Base-by-base conservation (phyloP, 345 rosid species). In the Erysimum cheiranthoides region DNA sequence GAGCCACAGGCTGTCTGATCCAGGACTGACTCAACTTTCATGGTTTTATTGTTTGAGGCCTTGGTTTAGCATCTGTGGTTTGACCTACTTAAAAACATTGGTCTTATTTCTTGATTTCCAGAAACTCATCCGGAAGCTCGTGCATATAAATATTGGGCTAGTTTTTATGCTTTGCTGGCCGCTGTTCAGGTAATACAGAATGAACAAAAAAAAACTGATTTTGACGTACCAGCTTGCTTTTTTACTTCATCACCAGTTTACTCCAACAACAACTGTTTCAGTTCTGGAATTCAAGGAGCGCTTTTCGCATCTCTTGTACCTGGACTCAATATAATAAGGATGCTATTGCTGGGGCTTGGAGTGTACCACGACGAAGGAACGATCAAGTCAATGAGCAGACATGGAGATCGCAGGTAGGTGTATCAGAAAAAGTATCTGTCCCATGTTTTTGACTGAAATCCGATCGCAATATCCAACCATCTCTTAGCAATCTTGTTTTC, bases 301-400 rank as follows among this genome's bases (percentile, higher is more conserved):
- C 59, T 87, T 73, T 76, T 92, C 12, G 96, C 99, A 18, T 85
- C 97, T 68, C 67, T 83, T 57, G 51, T 82, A 76, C 89, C 92
- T 8, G 99, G 96, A 4, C 12, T 87, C 54, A 90, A 92, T 77
- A 82, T 92, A 25, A 38, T 89, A 73, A 85, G 88, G 52, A 79
- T 92, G 96, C 82, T 95, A 78, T 83, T 95, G 45, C 73, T 95
- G 64, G 99, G 99, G 27, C 78, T 75, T 63, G 97, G 98, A 64
- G 73, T 90, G 39, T 80, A 79, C 89, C 89, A 92, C 68, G 91
- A 92, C 75, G 92, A 90, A 83, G 96, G 90, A 69, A 89, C 84
- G 0, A 93, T 92, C 74, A 89, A 90, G 89, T 90, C 99, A 61
- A 95, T 92, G 97, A 89, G 98, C 84, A 87, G 99, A 88, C 83